A percentile compares a stretch with the other conserved stretches of the same genome.
Conservation (phyloP, 2,329 filamentous ascomycete genomes). For the Aureobasidium subglaciale region DNA sequence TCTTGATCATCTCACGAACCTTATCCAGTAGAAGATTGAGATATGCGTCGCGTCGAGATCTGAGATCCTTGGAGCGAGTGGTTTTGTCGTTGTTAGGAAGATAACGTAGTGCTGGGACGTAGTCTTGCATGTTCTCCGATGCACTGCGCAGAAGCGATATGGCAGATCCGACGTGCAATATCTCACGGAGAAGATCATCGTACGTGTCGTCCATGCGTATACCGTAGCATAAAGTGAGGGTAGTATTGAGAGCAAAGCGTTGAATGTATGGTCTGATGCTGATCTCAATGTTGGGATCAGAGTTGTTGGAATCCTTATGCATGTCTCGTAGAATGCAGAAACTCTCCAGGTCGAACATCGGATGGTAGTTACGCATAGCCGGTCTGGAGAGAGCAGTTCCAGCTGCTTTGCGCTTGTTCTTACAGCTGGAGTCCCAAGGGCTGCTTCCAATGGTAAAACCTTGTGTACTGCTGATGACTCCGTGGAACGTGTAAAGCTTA, state of each 20-base stretch:
- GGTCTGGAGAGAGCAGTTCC: constrained; percentile 41
- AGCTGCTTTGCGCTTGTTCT: constrained; percentile 47
- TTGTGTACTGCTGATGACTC: constrained; percentile 45
- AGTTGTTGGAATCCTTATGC: constrained; percentile 33
- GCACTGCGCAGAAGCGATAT: constrained; percentile 46
- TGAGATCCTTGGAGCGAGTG: constrained; percentile 38
- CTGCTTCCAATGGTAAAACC: constrained; percentile 50
- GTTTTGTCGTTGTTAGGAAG: constrained; percentile 48
- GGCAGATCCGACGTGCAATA: constrained; percentile 46
- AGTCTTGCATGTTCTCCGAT: constrained; percentile 49
- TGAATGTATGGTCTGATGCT: constrained; percentile 46
- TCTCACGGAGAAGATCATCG: constrained; percentile 45
- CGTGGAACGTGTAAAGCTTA: constrained; percentile 49
- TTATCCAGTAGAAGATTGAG: constrained; percentile 44
- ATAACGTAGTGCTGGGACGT: constrained; percentile 45
- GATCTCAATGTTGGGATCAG: constrained; percentile 36
- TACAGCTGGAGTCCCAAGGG: constrained; percentile 48
- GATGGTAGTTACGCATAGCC: constrained; percentile 41
- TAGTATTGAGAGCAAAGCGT: constrained; percentile 48
- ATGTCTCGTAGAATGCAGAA: constrained; percentile 46
- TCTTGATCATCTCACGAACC: constrained; percentile 45
- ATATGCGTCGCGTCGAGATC: constrained; percentile 44
- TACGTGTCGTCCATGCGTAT: constrained; percentile 50
- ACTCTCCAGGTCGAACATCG: constrained; percentile 49
- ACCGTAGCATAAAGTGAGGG: constrained; percentile 48